Percentiles rank a stretch among this genome's conserved stretches.
Evolutionary conservation across 129 eudicot genomes (phyloP).

Genomic region (Pittosporum tobira): DNA sequence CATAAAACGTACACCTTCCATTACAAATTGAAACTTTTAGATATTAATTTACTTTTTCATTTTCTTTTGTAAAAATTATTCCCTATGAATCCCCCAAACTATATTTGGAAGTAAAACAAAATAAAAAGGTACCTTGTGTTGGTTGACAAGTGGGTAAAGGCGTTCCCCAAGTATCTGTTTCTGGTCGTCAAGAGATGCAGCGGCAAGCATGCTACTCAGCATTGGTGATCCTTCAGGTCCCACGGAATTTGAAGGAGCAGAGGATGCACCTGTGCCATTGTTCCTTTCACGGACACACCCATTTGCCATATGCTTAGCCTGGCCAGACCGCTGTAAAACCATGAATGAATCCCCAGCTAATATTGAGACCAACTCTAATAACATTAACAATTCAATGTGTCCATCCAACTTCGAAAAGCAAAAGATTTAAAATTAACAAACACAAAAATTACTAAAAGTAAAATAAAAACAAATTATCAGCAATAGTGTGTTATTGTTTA

Average conservation of each 20-base stretch:
- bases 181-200: slow-evolving; percentile 63
- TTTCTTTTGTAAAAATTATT: too few relatives aligned
- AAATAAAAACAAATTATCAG: not conserved
- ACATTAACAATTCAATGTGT: too few relatives aligned
- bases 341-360: too few relatives aligned
- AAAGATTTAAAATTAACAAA: too few relatives aligned
- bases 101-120: too few relatives aligned
- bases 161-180: slow-evolving; percentile 77
- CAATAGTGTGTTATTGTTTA: too few relatives aligned
- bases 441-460: not conserved
- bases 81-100: too few relatives aligned
- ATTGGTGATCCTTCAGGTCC: slow-evolving; percentile 51
- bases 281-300: slow-evolving; percentile 28
- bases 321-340: slow-evolving; percentile 37
- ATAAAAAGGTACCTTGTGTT: slow-evolving; percentile 58
- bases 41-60: too few relatives aligned
- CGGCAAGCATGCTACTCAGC: slow-evolving; percentile 67
- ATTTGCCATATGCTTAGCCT: slow-evolving; percentile 28
- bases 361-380: too few relatives aligned
- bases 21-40: too few relatives aligned
- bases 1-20: not conserved
- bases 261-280: too few relatives aligned
- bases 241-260: slow-evolving; percentile 22
- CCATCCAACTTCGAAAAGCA: too few relatives aligned
- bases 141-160: slow-evolving; percentile 67